Conservation (phyloP, 23 red algal species). For the Agarophyton chilense region DNA sequence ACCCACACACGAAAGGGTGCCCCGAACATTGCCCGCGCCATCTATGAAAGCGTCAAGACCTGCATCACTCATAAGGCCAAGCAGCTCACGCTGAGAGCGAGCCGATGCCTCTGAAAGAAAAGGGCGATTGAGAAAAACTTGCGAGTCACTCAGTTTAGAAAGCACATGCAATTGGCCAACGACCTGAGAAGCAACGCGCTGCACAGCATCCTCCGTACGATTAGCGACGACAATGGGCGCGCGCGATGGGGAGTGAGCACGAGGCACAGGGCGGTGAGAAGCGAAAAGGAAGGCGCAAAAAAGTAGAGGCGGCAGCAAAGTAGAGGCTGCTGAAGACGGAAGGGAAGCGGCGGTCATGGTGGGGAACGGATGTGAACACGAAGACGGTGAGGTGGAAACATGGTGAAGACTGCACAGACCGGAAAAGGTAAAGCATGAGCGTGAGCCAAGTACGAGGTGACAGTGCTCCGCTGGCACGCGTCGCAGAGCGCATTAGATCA, state of each 20-base stretch:
- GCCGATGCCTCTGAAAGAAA: slow-evolving; percentile 29
- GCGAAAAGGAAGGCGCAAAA: not conserved
- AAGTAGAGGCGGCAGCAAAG: not conserved
- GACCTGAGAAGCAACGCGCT: not conserved
- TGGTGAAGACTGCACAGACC: too few species aligned
- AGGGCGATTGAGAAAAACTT: not conserved
- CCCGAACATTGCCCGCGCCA: slow-evolving; percentile 57
- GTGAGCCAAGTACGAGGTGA: too few species aligned
- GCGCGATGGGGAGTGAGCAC: not conserved
- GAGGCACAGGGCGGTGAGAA: not conserved
- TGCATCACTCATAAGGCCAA: not conserved
- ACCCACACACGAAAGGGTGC: not conserved
- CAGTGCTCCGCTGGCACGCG: not conserved
- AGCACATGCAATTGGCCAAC: not conserved
- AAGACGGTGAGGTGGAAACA: not conserved
- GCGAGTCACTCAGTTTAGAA: not conserved
- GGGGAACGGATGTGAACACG: not conserved
- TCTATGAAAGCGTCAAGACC: slow-evolving; percentile 30
- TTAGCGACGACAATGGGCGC: not conserved
- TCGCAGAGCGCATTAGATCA: too few species aligned
- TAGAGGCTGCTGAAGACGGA: not conserved
- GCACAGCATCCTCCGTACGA: not conserved
- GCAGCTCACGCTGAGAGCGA: not conserved
- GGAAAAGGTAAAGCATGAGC: too few species aligned
- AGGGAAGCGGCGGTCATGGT: slow-evolving; percentile 18